A percentile compares a stretch with the other conserved stretches of the same genome.
These are phyloP conservation scores for Angophora floribunda DNA, from an alignment of 345 rosid genomes.

Conservation along the genomic window DNA sequence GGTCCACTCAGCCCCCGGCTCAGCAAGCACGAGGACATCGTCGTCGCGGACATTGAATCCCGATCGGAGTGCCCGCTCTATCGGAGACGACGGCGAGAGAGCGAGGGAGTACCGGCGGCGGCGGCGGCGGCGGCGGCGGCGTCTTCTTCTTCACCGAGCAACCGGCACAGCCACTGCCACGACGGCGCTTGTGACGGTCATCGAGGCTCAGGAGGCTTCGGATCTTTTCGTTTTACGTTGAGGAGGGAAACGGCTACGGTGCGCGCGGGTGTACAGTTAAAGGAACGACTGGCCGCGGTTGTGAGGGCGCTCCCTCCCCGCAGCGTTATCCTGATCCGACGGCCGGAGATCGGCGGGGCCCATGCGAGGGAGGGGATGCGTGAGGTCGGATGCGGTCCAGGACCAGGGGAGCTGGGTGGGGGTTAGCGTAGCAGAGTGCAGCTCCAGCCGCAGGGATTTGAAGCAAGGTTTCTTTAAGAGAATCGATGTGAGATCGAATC, in stretches of 20 bases:
- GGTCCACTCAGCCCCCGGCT: slow-evolving; percentile 27
- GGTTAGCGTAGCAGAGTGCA: not conserved
- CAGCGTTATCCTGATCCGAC: not conserved
- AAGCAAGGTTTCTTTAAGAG: not conserved
- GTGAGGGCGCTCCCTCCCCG: not conserved
- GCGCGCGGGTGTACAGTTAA: not conserved
- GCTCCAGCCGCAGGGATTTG: not conserved
- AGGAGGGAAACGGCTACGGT: not conserved
- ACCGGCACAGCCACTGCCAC: not conserved
- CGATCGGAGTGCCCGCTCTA: not conserved
- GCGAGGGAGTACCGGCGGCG: not conserved
- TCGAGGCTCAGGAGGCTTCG: not conserved
- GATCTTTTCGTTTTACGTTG: not conserved
- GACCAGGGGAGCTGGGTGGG: not conserved
- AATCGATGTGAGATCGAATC: not conserved
- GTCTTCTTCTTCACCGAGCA: not conserved
- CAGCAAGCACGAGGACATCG: slow-evolving; percentile 44
- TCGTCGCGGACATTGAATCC: slow-evolving; percentile 40
- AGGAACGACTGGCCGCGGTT: not conserved
- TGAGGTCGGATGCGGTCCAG: not conserved
- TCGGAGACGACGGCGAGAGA: not conserved
- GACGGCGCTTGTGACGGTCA: not conserved
- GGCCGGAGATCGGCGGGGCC: not conserved
- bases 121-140: too few relatives aligned
- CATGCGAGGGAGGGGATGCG: not conserved